Conservation (phyloP, 768 basidiomycete genomes). For the Pulveroboletus sp. region DNA sequence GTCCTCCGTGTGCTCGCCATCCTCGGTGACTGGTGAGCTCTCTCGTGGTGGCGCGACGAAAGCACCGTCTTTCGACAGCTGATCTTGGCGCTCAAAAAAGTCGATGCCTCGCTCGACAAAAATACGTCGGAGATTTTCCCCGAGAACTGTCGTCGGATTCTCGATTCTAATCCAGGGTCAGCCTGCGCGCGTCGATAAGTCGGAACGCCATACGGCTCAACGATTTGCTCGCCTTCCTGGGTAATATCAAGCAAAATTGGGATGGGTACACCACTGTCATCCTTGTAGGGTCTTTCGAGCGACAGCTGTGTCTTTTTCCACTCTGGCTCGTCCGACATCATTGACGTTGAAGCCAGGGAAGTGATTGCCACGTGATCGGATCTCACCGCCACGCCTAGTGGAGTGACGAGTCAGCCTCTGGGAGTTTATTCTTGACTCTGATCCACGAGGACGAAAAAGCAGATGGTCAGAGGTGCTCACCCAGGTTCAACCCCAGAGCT, state of each 20-base stretch:
- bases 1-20: conserved; percentile 30
- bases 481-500: conserved; percentile 24
- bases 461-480: conserved; percentile 29
- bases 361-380: conserved; percentile 25
- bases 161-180: conserved; percentile 43
- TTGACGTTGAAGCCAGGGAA: neutral
- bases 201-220: conserved; percentile 61
- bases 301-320: conserved; percentile 67
- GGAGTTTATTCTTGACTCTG: conserved; percentile 23
- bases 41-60: conserved; percentile 27
- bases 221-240: conserved; percentile 63
- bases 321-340: conserved; percentile 33
- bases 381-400: conserved; percentile 1
- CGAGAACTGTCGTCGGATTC: conserved; percentile 56
- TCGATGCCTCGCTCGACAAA: conserved; percentile 72
- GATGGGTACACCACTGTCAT: conserved; percentile 64
- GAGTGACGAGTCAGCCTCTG: conserved; percentile 5
- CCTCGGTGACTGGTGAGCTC: conserved; percentile 24
- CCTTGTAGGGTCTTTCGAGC: conserved; percentile 79
- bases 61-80: conserved; percentile 16
- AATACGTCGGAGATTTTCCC: conserved; percentile 63
- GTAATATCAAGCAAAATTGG: conserved; percentile 67
- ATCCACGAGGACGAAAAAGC: conserved; percentile 26
- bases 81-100: conserved; percentile 61
- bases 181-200: conserved; percentile 6